phyloP scores from a whole-genome alignment of 1,139 yeast genomes.

The Geotrichum carabidarum region DNA sequence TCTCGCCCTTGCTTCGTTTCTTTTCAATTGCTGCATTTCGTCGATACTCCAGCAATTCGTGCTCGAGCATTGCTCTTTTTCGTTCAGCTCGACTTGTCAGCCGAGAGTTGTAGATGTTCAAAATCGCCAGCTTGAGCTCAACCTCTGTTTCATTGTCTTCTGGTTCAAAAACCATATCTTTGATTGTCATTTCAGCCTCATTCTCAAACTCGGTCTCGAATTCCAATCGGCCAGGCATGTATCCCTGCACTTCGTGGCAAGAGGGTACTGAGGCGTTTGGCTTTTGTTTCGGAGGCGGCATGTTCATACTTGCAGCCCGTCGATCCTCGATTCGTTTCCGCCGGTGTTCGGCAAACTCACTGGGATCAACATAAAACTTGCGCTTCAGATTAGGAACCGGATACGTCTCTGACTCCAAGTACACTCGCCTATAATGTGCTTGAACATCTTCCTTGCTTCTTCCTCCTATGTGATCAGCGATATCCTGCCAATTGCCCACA shows the following conservation, averaged over 20 bases:
- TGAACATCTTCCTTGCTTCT: conserved; percentile 90
- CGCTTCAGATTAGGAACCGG: conserved; percentile 70
- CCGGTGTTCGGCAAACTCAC: conserved; percentile 63
- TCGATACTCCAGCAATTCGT: conserved; percentile 76
- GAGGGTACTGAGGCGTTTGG: conserved; percentile 82
- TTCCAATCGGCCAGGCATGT: conserved; percentile 97
- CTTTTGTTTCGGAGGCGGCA: conserved; percentile 59
- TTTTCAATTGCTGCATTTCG: conserved; percentile 72
- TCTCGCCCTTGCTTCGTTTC: conserved; percentile 80
- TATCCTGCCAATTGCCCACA: conserved; percentile 94
- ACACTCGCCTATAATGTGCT: conserved; percentile 70
- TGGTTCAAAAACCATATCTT: conserved; percentile 91
- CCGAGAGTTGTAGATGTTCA: conserved; percentile 85
- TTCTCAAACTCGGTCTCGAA: conserved; percentile 95
- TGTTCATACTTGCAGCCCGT: conserved; percentile 51
- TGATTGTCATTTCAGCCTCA: conserved; percentile 89
- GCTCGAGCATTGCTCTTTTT: conserved; percentile 72
- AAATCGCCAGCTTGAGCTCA: conserved; percentile 69
- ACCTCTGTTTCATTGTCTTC: conserved; percentile 86
- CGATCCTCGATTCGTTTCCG: conserved; percentile 65
- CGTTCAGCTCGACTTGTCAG: conserved; percentile 89
- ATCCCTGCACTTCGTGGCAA: conserved; percentile 95
- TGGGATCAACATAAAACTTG: conserved; percentile 61
- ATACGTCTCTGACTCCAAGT: conserved; percentile 67
- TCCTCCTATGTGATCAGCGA: conserved; percentile 95